These are phyloP conservation scores for Rubroboletus pulcherrimus DNA, from an alignment of 768 basidiomycete species.

Conservation along the genomic window DNA sequence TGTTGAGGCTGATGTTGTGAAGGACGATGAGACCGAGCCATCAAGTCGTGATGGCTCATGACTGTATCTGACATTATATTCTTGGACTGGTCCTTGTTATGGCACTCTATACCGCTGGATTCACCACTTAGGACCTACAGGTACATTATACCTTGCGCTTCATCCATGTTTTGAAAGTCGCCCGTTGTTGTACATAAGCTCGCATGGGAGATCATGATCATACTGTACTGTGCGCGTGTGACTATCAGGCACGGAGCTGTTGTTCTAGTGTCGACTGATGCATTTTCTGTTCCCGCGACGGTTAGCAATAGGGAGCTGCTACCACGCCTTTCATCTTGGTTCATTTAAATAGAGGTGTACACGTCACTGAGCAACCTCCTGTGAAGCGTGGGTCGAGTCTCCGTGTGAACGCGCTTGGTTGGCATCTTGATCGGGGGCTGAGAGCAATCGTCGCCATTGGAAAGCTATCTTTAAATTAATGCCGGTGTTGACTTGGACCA, in stretches of 20 bases:
- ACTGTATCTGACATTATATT: background rate
- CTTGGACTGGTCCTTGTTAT: background rate
- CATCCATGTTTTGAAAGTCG: background rate
- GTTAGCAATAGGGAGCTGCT: too few species aligned
- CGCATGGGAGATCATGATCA: background rate
- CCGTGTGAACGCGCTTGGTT: background rate
- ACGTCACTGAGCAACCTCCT: background rate
- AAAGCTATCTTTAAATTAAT: background rate
- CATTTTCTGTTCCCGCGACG: background rate
- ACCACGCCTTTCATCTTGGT: background rate
- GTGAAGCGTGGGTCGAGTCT: background rate
- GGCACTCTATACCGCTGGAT: constrained; percentile 4
- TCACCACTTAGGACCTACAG: background rate
- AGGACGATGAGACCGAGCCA: background rate
- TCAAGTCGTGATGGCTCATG: constrained; percentile 8
- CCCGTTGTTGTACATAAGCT: background rate
- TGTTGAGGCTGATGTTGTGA: constrained; percentile 15
- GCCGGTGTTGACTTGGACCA: too few species aligned
- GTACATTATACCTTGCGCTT: constrained; percentile 6
- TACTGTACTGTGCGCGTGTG: background rate
- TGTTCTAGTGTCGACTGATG: background rate
- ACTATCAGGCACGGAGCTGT: background rate
- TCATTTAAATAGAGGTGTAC: background rate
- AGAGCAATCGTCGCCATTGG: background rate
- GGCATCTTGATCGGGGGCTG: background rate